A percentile compares a stretch with the other conserved stretches of the same genome.
These are phyloP conservation scores for Elymus sibiricus DNA, from an alignment of 176 grass and related monocot genomes.

Conservation along the genomic window DNA sequence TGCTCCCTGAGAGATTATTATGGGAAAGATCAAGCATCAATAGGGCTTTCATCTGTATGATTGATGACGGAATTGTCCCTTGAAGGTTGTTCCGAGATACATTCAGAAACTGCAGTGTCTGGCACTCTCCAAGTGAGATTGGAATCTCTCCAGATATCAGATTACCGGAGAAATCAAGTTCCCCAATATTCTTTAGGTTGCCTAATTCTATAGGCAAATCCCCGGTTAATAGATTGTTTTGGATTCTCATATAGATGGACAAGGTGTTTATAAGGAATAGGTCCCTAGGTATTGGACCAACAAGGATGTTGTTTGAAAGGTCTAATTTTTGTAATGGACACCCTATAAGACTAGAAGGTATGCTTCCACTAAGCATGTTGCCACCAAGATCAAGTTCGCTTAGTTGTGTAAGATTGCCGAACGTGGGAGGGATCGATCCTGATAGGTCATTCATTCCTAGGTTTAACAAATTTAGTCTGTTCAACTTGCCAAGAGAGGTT, in stretches of 20 bases:
- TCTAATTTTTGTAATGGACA: constrained; percentile 11
- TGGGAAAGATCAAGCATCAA: not conserved
- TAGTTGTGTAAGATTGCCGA: constrained; percentile 11
- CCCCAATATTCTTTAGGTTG: not conserved
- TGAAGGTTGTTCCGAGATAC: constrained; percentile 29
- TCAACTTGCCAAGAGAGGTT: not conserved
- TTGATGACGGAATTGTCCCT: constrained; percentile 27
- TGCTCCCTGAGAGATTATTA: not conserved
- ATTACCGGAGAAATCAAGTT: constrained; percentile 36
- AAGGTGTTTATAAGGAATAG: constrained; percentile 29
- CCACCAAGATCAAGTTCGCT: not conserved
- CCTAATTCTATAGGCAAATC: constrained; percentile 30
- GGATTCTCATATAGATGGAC: not conserved
- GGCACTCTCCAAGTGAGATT: constrained; percentile 23
- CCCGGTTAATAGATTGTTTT: constrained; percentile 42
- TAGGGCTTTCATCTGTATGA: not conserved
- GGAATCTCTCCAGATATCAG: constrained; percentile 40
- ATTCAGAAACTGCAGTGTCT: constrained; percentile 32
- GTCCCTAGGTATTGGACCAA: constrained; percentile 32
- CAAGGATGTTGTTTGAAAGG: constrained; percentile 43
- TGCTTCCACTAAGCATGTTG: not conserved
- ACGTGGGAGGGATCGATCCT: not conserved
- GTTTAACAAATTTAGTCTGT: not conserved
- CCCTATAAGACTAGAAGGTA: not conserved
- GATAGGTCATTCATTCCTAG: not conserved